Evolutionary conservation across 2,329 filamentous ascomycete species (phyloP), one percentile per base, ranked within the genome.

Genomic region (Sphaerulina vaccinii): DNA sequence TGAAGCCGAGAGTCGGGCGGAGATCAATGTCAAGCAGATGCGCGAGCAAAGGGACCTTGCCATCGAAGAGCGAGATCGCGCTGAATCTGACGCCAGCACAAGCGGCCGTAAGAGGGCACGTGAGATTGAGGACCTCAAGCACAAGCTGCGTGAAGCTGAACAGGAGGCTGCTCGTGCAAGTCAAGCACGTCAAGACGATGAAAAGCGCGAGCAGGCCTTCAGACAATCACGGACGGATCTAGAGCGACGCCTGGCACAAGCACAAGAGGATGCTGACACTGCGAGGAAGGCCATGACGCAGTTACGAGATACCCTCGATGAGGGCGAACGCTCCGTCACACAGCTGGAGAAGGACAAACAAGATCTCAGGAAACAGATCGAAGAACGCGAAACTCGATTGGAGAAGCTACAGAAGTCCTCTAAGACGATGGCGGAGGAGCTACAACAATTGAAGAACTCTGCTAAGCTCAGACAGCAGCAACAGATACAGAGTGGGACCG

Each of bases 1-100:
- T 13, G 92, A 97, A 59, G 88, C 91, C 7, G 90, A 97, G 68
- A 83, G 87, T 54, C 81, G 88, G 8, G 85, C 91, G 1, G 91
- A 97, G 59, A 77, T 77, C 54, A 88, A 90, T 65, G 82, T 95
- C 15, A 84, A 89, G 22, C 92, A 97, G 59, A 93, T 96, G 84
- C 86, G 89, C 48, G 84, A 89, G 52, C 84, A 87, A 2, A 86
- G 97, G 79, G 92, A 97, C 64, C 79, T 88, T 1, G 91, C 91
- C 0, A 80, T 95, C n/a, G 91, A 96, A 68, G 93, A 99, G 70
- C 83, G 93, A 15, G 93, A 99, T 68, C 84, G 90, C 2, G 85
- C 90, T 2, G 92, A 99, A 70, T 91, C 97, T 57, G 91, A 97
- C 71, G 85, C 90, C 2, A 89, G 84, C 63, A 87, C 84, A 0